Evolutionary conservation across 129 eudicot genomes (phyloP), one percentile per base, ranked within the genome.

Genomic region (Artemisia argyi): DNA sequence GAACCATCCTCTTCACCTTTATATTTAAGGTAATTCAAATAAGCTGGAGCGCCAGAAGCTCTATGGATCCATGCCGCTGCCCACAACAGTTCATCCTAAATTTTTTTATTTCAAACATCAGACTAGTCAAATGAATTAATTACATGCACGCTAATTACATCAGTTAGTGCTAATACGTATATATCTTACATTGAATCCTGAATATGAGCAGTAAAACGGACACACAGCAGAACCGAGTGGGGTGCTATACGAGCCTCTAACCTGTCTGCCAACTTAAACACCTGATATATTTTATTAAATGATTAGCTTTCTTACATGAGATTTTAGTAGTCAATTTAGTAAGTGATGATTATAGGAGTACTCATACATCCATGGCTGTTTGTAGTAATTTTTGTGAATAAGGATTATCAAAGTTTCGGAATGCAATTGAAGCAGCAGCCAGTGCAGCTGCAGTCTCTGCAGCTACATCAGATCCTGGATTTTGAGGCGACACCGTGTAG

Each of bases 371-470:
- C 60, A 35, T 80, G 72, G 97, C 96, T 59, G 96, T 76, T 61
- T 57, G 79, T 18, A 88, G 82, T 61, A 91, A 75, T 66, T 80
- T 88, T 14, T 49, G 22, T 9, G 97, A 84, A 72, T 91, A 91
- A 5, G 90, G 71, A 80, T 91, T 84, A 74, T 91, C 93, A 18
- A 91, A 86, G 30, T 80, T 80, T 65, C 83, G 79, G 80, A 88
- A 88, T 62, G 83, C 96, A n/a, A 91, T 88, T 3, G 97, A 88
- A 69, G 89, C 90, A 0, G 97, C 93, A 15, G 97, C 96, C 18
- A 91, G 61, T 14, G 97, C 97, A 24, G 97, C 97, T 0, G 97
- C 97, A 0, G 96, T 91, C 77, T 91, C 97, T 5, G 93, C 96
- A 20, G 96, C 97, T 1, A 91, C 97, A 70, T 91, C 97, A 8